phyloP scores from a whole-genome alignment of 176 grass and related monocot genomes.

The Avena sativa region DNA sequence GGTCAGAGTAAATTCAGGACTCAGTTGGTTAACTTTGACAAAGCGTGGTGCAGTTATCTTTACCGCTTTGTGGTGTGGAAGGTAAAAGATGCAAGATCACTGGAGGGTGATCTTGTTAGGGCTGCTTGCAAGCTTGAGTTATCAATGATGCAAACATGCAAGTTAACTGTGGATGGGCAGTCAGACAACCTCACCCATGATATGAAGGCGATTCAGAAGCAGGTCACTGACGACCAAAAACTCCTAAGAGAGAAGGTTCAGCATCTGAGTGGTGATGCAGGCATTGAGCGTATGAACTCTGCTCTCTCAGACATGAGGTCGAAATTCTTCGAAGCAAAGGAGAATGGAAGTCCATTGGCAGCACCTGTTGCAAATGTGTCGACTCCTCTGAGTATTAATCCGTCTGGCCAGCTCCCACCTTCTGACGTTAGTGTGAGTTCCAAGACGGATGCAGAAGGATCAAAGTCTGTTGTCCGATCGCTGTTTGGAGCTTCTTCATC shows the following conservation, averaged over 20 bases:
- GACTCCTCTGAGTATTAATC: conserved; percentile 55
- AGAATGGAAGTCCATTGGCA: conserved; percentile 60
- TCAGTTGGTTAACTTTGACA: conserved; percentile 76
- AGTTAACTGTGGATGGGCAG: conserved; percentile 56
- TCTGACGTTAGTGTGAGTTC: conserved; percentile 29
- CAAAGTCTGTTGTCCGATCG: conserved; percentile 60
- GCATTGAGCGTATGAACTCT: conserved; percentile 87
- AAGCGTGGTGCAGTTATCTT: conserved; percentile 83
- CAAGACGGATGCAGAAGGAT: conserved; percentile 28
- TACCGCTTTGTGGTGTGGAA: conserved; percentile 97
- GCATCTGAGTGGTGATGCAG: conserved; percentile 83
- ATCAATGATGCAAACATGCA: conserved; percentile 99
- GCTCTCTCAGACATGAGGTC: conserved; percentile 72
- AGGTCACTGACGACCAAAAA: conserved; percentile 91
- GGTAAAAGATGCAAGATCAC: conserved; percentile 87
- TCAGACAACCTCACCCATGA: conserved; percentile 78
- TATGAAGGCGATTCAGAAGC: conserved; percentile 91
- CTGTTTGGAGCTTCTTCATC: conserved; percentile 52
- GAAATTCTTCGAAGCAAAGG: conserved; percentile 91
- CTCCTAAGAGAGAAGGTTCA: conserved; percentile 90
- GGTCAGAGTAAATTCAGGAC: conserved; percentile 53
- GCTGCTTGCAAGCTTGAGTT: conserved; percentile 93
- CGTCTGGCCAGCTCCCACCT: conserved; percentile 37
- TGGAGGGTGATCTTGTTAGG: conserved; percentile 96
- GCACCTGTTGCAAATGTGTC: conserved; percentile 63